Conservation (phyloP, 2,329 filamentous ascomycete genomes). For the Chrysosporium queenslandicum region DNA sequence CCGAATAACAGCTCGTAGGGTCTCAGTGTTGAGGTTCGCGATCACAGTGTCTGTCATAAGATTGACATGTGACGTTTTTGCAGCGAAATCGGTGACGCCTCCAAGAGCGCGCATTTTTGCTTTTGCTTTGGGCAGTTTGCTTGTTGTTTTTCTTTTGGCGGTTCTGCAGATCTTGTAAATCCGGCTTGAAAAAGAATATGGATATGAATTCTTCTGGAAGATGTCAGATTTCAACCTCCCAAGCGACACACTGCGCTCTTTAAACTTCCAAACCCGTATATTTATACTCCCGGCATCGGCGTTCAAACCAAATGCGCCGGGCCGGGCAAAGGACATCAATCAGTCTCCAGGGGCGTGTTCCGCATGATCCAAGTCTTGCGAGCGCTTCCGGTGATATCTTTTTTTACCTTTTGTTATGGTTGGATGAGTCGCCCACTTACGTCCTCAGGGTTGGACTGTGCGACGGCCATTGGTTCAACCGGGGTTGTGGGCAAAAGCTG, state of each 20-base stretch:
- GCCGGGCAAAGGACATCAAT: background rate
- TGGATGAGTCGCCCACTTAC: conserved; percentile 1
- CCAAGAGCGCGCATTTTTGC: background rate
- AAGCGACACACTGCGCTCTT: background rate
- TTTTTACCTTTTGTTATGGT: background rate
- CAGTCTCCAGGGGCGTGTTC: background rate
- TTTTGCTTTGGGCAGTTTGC: background rate
- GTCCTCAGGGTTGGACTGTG: background rate
- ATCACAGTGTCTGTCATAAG: conserved; percentile 16
- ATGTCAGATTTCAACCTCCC: background rate
- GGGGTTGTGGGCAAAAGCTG: background rate
- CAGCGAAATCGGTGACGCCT: background rate
- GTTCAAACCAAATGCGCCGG: conserved; percentile 10
- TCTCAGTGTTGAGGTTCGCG: conserved; percentile 14
- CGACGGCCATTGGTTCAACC: background rate
- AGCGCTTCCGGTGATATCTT: background rate
- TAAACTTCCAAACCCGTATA: background rate
- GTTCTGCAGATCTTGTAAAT: background rate
- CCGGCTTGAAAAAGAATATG: background rate
- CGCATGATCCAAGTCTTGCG: conserved; percentile 2
- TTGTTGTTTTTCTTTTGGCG: background rate
- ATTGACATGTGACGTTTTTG: conserved; percentile 15
- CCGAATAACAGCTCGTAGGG: conserved; percentile 11
- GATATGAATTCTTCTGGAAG: background rate
- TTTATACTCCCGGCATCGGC: conserved; percentile 6